phyloP scores from a whole-genome alignment of 1,139 yeast species.

The Yamadazyma membranifaciens region DNA sequence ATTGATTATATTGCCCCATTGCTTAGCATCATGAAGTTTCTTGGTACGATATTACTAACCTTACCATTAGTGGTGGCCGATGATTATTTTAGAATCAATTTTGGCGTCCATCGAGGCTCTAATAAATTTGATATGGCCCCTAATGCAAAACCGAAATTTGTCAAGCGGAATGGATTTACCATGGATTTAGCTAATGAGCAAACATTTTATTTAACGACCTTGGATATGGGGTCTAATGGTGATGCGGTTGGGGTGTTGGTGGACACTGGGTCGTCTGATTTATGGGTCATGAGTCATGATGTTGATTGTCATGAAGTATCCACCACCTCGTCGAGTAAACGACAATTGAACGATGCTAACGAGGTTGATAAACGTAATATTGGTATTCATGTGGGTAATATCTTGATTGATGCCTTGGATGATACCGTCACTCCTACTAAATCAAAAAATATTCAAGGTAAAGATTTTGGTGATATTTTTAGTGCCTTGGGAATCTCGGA shows the following conservation, averaged over 20 bases:
- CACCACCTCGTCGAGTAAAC: slow-evolving; percentile 1
- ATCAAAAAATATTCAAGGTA: slow-evolving; percentile 8
- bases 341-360: slow-evolving; percentile 3
- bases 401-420: slow-evolving; percentile 1
- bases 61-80: neutral
- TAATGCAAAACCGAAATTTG: slow-evolving; percentile 16
- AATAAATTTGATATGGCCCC: slow-evolving; percentile 18
- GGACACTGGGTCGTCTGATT: slow-evolving; percentile 49
- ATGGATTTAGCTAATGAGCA: slow-evolving; percentile 42
- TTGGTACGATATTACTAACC: neutral
- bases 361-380: slow-evolving; percentile 4
- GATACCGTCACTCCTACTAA: slow-evolving; percentile 5
- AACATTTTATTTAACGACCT: slow-evolving; percentile 48
- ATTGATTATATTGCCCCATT: no score
- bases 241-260: slow-evolving; percentile 34
- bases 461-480: slow-evolving; percentile 9
- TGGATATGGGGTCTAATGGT: slow-evolving; percentile 34
- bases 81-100: slow-evolving; percentile 21
- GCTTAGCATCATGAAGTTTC: neutral
- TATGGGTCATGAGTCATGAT: slow-evolving; percentile 43
- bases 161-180: slow-evolving; percentile 33
- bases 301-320: slow-evolving; percentile 21
- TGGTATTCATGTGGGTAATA: slow-evolving; percentile 12
- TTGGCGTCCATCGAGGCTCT: slow-evolving; percentile 28
- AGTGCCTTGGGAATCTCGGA: slow-evolving; percentile 12